Percentiles rank a stretch among this genome's conserved stretches.
phyloP scores from a whole-genome alignment of 2,329 filamentous ascomycete species.

The Trichoderma hamatum region DNA sequence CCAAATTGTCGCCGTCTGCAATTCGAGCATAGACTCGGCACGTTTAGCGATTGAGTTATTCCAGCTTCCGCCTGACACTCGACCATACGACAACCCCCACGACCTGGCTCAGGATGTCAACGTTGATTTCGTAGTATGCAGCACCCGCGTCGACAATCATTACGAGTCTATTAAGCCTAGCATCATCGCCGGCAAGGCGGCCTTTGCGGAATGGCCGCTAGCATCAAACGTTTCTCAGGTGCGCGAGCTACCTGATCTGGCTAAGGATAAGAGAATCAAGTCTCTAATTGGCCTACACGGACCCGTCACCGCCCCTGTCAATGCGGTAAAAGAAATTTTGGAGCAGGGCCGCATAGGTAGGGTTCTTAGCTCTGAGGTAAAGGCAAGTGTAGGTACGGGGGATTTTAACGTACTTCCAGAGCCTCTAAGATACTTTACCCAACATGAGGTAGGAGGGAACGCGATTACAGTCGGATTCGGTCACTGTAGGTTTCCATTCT shows the following conservation, averaged over 20 bases:
- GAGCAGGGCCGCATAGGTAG: constrained; percentile 51
- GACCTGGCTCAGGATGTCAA: constrained; percentile 44
- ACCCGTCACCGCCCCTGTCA: too few species aligned
- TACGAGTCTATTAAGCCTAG: constrained; percentile 45
- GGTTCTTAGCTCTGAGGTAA: constrained; percentile 54
- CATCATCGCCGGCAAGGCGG: constrained; percentile 50
- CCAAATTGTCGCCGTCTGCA: constrained; percentile 51
- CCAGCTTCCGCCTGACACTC: constrained; percentile 41
- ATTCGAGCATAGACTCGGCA: constrained; percentile 47
- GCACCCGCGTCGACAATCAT: constrained; percentile 54
- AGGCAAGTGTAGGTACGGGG: constrained; percentile 26
- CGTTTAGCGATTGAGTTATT: constrained; percentile 45
- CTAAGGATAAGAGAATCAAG: constrained; percentile 35
- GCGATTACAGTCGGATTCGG: not conserved
- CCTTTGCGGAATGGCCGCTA: constrained; percentile 59
- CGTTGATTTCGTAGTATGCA: constrained; percentile 54
- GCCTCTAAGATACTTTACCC: constrained; percentile 38
- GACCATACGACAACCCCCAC: constrained; percentile 49
- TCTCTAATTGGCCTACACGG: constrained; percentile 46
- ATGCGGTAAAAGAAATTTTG: constrained; percentile 47
- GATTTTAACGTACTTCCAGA: constrained; percentile 39
- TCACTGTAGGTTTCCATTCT: not conserved
- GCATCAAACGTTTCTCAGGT: constrained; percentile 44
- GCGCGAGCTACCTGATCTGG: constrained; percentile 42
- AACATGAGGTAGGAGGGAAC: constrained; percentile 39